Conservation (phyloP, 306 rosid species). For the Quercus agrifolia region DNA sequence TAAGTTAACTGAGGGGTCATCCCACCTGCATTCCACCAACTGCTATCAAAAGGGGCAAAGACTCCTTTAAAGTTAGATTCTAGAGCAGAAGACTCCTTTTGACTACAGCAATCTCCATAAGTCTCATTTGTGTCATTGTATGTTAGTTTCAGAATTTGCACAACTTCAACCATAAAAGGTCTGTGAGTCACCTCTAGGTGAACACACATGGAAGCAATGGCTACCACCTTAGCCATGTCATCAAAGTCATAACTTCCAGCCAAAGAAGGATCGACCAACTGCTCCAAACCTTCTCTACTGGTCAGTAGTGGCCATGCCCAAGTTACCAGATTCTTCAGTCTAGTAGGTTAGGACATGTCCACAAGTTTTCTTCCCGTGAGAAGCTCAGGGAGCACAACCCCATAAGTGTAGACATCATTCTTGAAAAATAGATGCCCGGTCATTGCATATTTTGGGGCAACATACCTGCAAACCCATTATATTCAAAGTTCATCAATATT, state of each 20-base stretch:
- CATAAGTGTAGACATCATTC: conserved; percentile 90
- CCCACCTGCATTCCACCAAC: conserved; percentile 80
- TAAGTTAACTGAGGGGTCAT: conserved; percentile 48
- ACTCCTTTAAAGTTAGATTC: conserved; percentile 70
- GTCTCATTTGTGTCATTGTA: conserved; percentile 71
- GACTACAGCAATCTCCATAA: conserved; percentile 63
- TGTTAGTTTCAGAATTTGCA: conserved; percentile 89
- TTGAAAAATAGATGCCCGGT: conserved; percentile 91
- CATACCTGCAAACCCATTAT: conserved; percentile 60
- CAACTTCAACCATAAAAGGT: conserved; percentile 98
- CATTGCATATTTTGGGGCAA: conserved; percentile 98
- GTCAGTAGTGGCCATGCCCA: conserved; percentile 81
- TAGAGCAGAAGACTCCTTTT: conserved; percentile 63
- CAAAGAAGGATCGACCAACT: conserved; percentile 74
- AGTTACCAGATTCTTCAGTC: conserved; percentile 79
- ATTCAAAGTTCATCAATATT: conserved; percentile 7
- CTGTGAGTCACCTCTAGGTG: conserved; percentile 71
- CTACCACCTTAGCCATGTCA: conserved; percentile 90
- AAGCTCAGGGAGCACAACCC: conserved; percentile 92
- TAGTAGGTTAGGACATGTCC: conserved; percentile 78
- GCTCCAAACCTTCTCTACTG: conserved; percentile 73
- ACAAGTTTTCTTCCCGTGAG: conserved; percentile 88
- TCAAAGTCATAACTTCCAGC: conserved; percentile 79
- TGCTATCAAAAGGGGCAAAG: conserved; percentile 54
- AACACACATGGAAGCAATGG: conserved; percentile 95